Conservation (phyloP, 2,329 filamentous ascomycete genomes). For the Aspergillus arachidicola region DNA sequence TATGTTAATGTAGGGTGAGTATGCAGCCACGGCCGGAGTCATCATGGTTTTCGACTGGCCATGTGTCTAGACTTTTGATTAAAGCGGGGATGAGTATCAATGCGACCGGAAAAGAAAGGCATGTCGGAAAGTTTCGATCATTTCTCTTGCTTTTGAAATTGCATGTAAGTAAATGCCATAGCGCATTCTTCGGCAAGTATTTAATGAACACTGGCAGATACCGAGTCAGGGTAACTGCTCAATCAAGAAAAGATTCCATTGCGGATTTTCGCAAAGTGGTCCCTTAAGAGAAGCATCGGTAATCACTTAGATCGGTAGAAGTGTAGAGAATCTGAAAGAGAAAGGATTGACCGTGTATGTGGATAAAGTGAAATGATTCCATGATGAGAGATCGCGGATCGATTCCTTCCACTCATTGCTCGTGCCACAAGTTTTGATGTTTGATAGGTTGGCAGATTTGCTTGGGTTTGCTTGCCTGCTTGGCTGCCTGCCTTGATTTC, state of each 20-base stretch:
- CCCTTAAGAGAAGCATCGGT: not conserved
- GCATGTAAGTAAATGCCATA: not conserved
- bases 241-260: not conserved
- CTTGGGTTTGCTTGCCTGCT: not conserved
- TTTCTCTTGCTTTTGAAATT: not conserved
- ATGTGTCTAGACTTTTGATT: constrained; percentile 3
- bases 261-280: not conserved
- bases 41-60: constrained; percentile 1
- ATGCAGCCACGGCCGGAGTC: constrained; percentile 1
- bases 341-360: not conserved
- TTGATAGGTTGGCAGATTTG: not conserved
- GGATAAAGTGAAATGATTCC: not conserved
- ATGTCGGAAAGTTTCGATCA: not conserved
- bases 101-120: not conserved
- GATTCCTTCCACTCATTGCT: not conserved
- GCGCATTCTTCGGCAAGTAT: not conserved
- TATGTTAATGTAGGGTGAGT: not conserved
- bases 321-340: not conserved
- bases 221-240: not conserved
- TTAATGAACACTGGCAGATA: not conserved
- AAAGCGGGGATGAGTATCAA: constrained; percentile 6
- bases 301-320: not conserved
- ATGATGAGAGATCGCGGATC: not conserved
- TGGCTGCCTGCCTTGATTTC: not conserved
- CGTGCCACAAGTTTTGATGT: not conserved